Conservation (phyloP, 345 rosid species). For the Toxicodendron radicans region DNA sequence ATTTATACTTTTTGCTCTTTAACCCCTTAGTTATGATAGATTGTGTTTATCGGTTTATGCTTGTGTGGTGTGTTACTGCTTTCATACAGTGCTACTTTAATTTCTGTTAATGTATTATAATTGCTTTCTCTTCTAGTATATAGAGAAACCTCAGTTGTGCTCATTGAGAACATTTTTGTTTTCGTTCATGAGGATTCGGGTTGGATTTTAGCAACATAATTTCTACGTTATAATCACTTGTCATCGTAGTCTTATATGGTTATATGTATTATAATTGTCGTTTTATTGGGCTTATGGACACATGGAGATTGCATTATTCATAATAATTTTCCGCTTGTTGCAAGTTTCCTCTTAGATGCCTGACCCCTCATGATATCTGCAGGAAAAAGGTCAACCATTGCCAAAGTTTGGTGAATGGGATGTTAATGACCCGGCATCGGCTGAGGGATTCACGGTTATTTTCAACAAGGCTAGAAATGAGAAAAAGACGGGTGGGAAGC, state of each 20-base stretch:
- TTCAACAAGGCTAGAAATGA: conserved; percentile 65
- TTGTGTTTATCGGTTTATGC: no score
- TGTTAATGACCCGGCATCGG: conserved; percentile 57
- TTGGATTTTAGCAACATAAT: not conserved
- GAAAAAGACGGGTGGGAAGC: conserved; percentile 46
- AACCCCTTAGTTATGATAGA: no score
- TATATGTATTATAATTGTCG: not conserved
- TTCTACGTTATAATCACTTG: not conserved
- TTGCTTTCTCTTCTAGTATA: not conserved
- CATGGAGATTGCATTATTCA: not conserved
- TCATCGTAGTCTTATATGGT: not conserved
- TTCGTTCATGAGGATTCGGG: not conserved
- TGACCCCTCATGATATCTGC: not conserved
- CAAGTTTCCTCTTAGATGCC: not conserved
- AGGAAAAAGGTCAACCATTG: conserved; percentile 49
- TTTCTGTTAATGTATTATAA: no score
- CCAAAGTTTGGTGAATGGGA: conserved; percentile 71
- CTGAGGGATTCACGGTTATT: conserved; percentile 59
- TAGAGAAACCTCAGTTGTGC: not conserved
- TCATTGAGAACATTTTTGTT: not conserved
- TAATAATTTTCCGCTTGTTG: not conserved
- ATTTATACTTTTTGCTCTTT: no score
- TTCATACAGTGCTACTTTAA: no score
- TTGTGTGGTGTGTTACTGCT: no score
- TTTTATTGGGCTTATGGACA: not conserved